Evolutionary conservation across 2,329 filamentous ascomycete species (phyloP).

Genomic region (Kalmusia sp.): DNA sequence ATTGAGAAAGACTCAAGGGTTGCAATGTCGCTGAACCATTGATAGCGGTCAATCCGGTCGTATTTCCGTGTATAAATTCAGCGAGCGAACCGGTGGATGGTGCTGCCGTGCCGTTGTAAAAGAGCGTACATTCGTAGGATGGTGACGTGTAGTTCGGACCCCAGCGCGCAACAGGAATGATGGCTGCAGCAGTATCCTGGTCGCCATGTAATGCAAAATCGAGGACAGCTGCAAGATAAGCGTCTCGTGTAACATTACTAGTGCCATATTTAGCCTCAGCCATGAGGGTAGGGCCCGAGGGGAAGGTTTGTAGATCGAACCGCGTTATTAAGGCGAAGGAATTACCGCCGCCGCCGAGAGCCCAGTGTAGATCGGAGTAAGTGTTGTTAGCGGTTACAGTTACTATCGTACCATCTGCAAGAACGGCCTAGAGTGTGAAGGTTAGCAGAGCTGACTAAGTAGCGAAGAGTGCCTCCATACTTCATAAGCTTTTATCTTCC

Average conservation of each 20-base stretch:
- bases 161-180: constrained; percentile 26
- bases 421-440: constrained; percentile 22
- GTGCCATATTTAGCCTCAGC: constrained; percentile 24
- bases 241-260: constrained; percentile 8
- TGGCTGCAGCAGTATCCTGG: constrained; percentile 16
- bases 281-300: constrained; percentile 12
- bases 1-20: constrained; percentile 19
- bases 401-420: constrained; percentile 30
- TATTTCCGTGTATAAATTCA: constrained; percentile 16
- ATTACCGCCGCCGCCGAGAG: constrained; percentile 33
- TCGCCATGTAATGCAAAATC: constrained; percentile 22
- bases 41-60: constrained; percentile 16
- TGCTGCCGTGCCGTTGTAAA: constrained; percentile 24
- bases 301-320: constrained; percentile 22
- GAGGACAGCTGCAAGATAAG: constrained; percentile 20
- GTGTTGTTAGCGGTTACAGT: constrained; percentile 21
- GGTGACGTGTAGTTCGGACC: constrained; percentile 20
- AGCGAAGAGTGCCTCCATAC: neutral
- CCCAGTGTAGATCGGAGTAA: constrained; percentile 40
- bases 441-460: neutral
- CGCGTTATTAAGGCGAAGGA: constrained; percentile 26
- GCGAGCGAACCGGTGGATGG: constrained; percentile 18
- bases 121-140: constrained; percentile 22
- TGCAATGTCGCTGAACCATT: constrained; percentile 17
- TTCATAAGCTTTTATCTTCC: constrained; percentile 21